Base-by-base conservation (phyloP, 2,329 filamentous ascomycete species). In the Nothopassalora personata region DNA sequence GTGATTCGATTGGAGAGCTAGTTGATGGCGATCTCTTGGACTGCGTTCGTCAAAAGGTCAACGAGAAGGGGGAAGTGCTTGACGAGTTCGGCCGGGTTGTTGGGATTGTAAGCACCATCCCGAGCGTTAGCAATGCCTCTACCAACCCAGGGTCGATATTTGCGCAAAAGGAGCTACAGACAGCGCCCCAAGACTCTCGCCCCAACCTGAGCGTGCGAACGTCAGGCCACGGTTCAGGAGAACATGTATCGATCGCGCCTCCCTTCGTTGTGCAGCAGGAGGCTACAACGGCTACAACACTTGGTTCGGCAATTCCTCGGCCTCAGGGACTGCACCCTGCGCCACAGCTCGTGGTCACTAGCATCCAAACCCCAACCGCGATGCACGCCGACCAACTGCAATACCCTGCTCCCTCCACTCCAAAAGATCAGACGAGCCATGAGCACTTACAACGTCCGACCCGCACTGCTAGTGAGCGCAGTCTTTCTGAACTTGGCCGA, bases 1-100 rank as follows among this genome's bases (percentile, higher is more conserved):
- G 78, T 23, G 77, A 79, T 54, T 71, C 74, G 53, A 79, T 80
- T 60, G 78, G 77, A 34, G 74, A 79, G 68, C 73, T 80, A 27
- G 71, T 72, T 55, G 76, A 79, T 30, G 78, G 78, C 23, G 77
- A 80, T 34, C 62, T 73, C 56, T 70, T 73, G 45, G 69, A 76
- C 48, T 77, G 74, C 56, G 77, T 77, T 28, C 75, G 78, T 54
- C 78, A 79, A 69, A 76, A 69, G 53, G 69, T 76, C 60, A 78
- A 79, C 65, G 76, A 74, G 13, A 72, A 74, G 64, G 78, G 78
- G 47, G 77, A 79, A 57, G 76, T 80, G 8, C 58, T 79, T 54
- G 75, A 79, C 67, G 78, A 80, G 66, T 72, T 75, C 8, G 77
- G 77, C 53, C 75, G 77, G 4, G 72, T 78, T 47, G 68, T 80